phyloP scores from a whole-genome alignment of 768 basidiomycete species.

The Boletus reticuloceps region DNA sequence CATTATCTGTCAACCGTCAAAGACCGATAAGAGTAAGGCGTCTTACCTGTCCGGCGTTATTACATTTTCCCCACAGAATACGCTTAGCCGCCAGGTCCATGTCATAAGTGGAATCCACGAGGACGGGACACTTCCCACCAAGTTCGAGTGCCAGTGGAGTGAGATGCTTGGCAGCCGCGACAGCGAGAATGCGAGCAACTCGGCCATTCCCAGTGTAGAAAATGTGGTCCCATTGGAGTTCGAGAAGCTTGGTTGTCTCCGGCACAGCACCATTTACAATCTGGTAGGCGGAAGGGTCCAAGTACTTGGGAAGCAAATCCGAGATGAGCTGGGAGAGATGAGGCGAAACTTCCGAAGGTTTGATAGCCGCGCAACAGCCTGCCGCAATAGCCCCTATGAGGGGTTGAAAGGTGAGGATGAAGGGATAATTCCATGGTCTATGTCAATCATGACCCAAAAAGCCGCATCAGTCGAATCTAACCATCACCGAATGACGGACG shows the following conservation, averaged over 20 bases:
- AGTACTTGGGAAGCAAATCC: constrained; percentile 53
- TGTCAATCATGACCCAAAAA: background rate
- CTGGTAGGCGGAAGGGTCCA: constrained; percentile 49
- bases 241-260: constrained; percentile 36
- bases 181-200: constrained; percentile 24
- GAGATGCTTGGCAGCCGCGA: constrained; percentile 29
- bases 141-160: constrained; percentile 35
- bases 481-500: background rate
- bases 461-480: background rate
- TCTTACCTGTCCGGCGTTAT: constrained; percentile 62
- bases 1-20: background rate
- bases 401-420: constrained; percentile 53
- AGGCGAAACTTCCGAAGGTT: constrained; percentile 60
- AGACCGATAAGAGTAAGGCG: too few relatives aligned
- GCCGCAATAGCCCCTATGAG: constrained; percentile 71
- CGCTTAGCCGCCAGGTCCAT: constrained; percentile 58
- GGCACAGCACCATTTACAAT: constrained; percentile 49
- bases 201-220: constrained; percentile 38
- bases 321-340: constrained; percentile 49
- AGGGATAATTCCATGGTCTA: constrained; percentile 70
- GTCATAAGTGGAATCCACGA: constrained; percentile 42
- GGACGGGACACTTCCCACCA: constrained; percentile 44
- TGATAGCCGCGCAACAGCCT: constrained; percentile 65
- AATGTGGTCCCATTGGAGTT: constrained; percentile 33
- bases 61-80: constrained; percentile 63